These are phyloP conservation scores for Euphorbia pulcherrima DNA, from an alignment of 345 rosid species.

Conservation along the genomic window DNA sequence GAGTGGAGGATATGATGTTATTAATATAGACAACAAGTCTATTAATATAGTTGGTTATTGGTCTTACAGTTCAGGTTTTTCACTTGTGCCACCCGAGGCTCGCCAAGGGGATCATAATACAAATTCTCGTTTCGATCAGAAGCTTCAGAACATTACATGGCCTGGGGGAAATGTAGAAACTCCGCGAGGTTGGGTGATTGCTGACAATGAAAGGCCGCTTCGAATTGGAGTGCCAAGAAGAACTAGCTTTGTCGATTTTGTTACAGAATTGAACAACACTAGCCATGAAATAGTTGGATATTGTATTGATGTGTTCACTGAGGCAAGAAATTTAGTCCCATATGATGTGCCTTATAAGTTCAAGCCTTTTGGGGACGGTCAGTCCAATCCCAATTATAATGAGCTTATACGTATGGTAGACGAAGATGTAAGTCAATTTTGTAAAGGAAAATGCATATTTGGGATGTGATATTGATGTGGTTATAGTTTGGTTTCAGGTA, in stretches of 20 bases:
- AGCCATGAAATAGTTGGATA: slow-evolving; percentile 57
- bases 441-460: not conserved
- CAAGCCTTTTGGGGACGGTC: slow-evolving; percentile 63
- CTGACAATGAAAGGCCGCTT: slow-evolving; percentile 53
- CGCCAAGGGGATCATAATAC: slow-evolving; percentile 21
- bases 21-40: slow-evolving; percentile 47
- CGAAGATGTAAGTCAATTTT: slow-evolving; percentile 49
- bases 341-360: slow-evolving; percentile 67
- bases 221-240: slow-evolving; percentile 76
- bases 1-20: slow-evolving; percentile 62
- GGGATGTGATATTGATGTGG: too few species aligned
- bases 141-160: slow-evolving; percentile 61
- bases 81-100: slow-evolving; percentile 45
- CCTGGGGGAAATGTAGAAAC: slow-evolving; percentile 62
- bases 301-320: slow-evolving; percentile 70
- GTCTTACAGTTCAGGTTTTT: slow-evolving; percentile 51
- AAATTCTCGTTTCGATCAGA: slow-evolving; percentile 37
- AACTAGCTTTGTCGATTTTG: slow-evolving; percentile 72
- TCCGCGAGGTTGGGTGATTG: slow-evolving; percentile 89
- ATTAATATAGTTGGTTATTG: slow-evolving; percentile 63
- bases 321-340: slow-evolving; percentile 62
- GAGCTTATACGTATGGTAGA: slow-evolving; percentile 50
- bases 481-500: slow-evolving; percentile 38
- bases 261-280: slow-evolving; percentile 42
- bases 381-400: slow-evolving; percentile 55